Percentiles rank a stretch among this genome's conserved stretches.
phyloP scores from a whole-genome alignment of 768 basidiomycete species.

The Lactarius vividus region DNA sequence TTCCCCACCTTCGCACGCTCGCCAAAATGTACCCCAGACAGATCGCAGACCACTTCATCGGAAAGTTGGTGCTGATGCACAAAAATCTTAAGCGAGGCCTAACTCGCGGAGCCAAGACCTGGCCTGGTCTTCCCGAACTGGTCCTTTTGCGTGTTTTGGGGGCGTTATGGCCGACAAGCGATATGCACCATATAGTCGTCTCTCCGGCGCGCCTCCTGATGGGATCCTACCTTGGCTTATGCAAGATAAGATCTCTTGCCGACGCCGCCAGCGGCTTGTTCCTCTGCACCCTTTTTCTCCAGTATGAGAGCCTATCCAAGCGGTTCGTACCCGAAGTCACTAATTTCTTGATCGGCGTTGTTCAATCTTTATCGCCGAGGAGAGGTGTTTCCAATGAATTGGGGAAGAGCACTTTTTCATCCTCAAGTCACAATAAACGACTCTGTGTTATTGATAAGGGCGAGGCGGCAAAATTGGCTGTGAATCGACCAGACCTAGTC shows the following conservation, averaged over 20 bases:
- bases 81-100: conserved; percentile 89
- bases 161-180: conserved; percentile 88
- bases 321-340: conserved; percentile 86
- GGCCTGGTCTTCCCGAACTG: conserved; percentile 85
- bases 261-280: conserved; percentile 89
- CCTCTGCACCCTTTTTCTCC: conserved; percentile 77
- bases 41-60: conserved; percentile 72
- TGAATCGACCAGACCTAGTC: conserved; percentile 48
- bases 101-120: conserved; percentile 76
- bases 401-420: conserved; percentile 69
- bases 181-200: conserved; percentile 86
- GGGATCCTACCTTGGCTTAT: conserved; percentile 86
- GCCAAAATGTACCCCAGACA: conserved; percentile 78
- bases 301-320: conserved; percentile 84
- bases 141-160: conserved; percentile 78
- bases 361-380: conserved; percentile 74
- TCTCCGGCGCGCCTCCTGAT: conserved; percentile 85
- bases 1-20: conserved; percentile 78
- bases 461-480: conserved; percentile 40
- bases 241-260: conserved; percentile 66
- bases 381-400: conserved; percentile 42
- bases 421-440: conserved; percentile 61
- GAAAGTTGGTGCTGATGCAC: conserved; percentile 87
- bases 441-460: conserved; percentile 40
- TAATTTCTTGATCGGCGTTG: conserved; percentile 71